Evolutionary conservation across 306 rosid genomes (phyloP).

Genomic region (Elaeagnus macrophylla): DNA sequence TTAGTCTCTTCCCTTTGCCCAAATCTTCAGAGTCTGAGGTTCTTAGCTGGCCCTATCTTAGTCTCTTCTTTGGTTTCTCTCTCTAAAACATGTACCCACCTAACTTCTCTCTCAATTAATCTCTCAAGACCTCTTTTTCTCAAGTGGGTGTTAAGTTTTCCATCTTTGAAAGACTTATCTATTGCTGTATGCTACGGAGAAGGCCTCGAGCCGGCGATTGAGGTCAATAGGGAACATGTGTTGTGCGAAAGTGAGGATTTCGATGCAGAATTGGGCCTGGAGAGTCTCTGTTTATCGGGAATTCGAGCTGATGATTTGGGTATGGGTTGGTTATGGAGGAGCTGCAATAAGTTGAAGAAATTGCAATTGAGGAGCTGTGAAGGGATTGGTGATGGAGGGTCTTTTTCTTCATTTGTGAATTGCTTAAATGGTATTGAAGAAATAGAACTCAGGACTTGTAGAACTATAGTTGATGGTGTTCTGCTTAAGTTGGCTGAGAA

Average conservation of each 20-base stretch:
- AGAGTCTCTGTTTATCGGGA: slow-evolving; percentile 50
- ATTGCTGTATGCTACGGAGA: slow-evolving; percentile 23
- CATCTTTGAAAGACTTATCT: slow-evolving; percentile 42
- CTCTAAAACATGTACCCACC: slow-evolving; percentile 36
- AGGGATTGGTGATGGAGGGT: slow-evolving; percentile 62
- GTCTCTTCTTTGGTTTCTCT: slow-evolving; percentile 52
- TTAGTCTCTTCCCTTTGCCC: slow-evolving; percentile 30
- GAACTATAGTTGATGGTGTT: slow-evolving; percentile 61
- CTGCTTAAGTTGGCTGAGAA: slow-evolving; percentile 48
- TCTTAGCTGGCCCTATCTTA: slow-evolving; percentile 46
- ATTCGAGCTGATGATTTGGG: slow-evolving; percentile 54
- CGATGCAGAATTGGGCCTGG: slow-evolving; percentile 37
- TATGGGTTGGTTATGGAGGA: slow-evolving; percentile 63
- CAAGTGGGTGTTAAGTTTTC: slow-evolving; percentile 46
- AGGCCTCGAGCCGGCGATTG: slow-evolving; percentile 9
- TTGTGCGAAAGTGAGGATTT: slow-evolving; percentile 23
- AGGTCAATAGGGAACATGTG: slow-evolving; percentile 10
- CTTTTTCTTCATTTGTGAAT: slow-evolving; percentile 42
- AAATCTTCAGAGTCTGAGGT: slow-evolving; percentile 38
- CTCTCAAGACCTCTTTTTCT: slow-evolving; percentile 55
- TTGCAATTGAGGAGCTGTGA: slow-evolving; percentile 54
- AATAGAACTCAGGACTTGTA: slow-evolving; percentile 71
- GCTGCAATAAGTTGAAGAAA: slow-evolving; percentile 46
- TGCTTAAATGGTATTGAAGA: slow-evolving; percentile 45
- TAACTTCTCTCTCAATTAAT: slow-evolving; percentile 46